Evolutionary conservation across 768 basidiomycete genomes (phyloP), one percentile per base, ranked within the genome.

Genomic region (Phallus indusiatus): DNA sequence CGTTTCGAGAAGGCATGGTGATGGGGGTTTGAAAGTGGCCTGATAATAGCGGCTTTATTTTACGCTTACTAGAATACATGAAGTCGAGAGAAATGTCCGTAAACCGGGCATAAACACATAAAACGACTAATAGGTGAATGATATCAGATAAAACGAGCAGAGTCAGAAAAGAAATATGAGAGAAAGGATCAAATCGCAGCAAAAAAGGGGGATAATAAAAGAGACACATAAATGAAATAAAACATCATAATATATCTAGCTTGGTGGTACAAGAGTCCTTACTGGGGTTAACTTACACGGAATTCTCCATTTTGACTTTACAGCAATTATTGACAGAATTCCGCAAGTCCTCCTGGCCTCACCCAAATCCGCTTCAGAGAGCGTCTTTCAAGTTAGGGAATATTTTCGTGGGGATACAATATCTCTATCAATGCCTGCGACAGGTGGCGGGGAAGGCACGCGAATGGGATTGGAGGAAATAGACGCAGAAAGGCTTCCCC

Each of bases 361-460:
- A 42, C 42, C 4, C 42, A 10, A 42, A 42, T 5, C 21, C 12
- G 57, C 21, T 51, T 18, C 21, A 48, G 47, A n/a, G 24, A 50
- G 28, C 21, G 21, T 53, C 46, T 20, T 36, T 59, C 24, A 59
- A 18, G 20, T 48, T 36, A 59, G n/a, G 36, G 57, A 59, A 36
- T 17, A 59, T 52, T 59, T 59, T 33, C 49, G 48, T 20, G 28
- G 21, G 35, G 47, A 24, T 20, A 12, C 50, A 42, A 42, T 42
- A 42, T 59, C 50, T 36, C 57, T 51, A 37, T 59, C 50, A 21
- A 59, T 59, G 20, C 22, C 57, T 16, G 57, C 35, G 57, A 59
- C 57, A 34, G 57, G 48, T 17, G 57, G 57, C n/a, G 56, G 56
- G 9, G 50, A 53, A 17, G 57, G 57, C 3, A 59, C 57, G 11